These are phyloP conservation scores for Chloris gayana DNA, from an alignment of 176 grass and related monocot species.

Conservation along the genomic window DNA sequence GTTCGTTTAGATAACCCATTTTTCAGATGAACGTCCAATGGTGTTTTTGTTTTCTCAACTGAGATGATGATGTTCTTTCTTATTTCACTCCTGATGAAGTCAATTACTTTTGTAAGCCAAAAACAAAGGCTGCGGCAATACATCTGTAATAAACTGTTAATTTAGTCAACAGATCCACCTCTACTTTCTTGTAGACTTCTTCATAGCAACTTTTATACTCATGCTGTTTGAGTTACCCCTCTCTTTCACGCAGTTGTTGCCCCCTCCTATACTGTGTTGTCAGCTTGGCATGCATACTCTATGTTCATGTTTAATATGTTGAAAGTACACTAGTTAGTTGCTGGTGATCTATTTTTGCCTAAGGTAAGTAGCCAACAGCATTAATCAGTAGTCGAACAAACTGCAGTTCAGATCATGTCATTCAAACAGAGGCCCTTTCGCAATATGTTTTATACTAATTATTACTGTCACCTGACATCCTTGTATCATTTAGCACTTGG, in stretches of 20 bases:
- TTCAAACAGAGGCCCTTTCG: neutral
- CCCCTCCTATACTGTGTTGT: neutral
- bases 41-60: neutral
- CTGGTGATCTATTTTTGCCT: neutral
- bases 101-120: neutral
- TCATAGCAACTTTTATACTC: neutral
- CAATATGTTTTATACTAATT: neutral
- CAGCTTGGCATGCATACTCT: neutral
- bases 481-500: neutral
- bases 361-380: neutral
- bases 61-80: neutral
- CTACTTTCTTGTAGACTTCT: neutral
- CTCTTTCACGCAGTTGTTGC: neutral
- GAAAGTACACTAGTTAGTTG: neutral
- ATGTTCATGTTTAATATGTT: neutral
- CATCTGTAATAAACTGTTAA: neutral
- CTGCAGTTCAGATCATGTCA: neutral
- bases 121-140: neutral
- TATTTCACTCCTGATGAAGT: neutral
- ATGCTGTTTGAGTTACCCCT: neutral
- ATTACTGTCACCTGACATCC: neutral
- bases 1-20: neutral
- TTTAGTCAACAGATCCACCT: no score
- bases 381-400: neutral
- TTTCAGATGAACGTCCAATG: neutral